Evolutionary conservation across 2,329 filamentous ascomycete species (phyloP).

Genomic region (Cryphonectria japonica): DNA sequence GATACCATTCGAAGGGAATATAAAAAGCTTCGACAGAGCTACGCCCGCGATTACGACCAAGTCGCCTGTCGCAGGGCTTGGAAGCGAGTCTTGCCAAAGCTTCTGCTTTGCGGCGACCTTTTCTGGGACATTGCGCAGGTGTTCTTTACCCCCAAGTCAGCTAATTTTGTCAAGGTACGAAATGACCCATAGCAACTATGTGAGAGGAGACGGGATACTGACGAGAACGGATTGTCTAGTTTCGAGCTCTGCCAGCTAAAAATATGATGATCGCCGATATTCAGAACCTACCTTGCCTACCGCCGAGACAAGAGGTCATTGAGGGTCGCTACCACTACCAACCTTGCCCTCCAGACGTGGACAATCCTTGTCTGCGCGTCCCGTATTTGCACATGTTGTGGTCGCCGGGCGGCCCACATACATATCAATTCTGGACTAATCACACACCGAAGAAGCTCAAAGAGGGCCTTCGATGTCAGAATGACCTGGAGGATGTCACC

Average conservation of each 20-base stretch:
- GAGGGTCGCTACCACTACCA: background rate
- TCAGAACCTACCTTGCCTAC: background rate
- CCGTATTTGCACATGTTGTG: background rate
- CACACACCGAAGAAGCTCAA: background rate
- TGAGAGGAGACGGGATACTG: background rate
- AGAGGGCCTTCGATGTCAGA: background rate
- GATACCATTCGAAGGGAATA: background rate
- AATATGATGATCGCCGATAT: background rate
- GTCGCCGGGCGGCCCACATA: background rate
- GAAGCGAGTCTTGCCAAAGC: background rate
- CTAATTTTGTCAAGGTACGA: background rate
- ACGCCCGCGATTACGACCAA: background rate
- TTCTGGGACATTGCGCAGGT: background rate
- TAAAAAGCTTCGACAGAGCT: background rate
- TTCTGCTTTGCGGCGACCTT: background rate
- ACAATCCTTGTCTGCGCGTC: background rate
- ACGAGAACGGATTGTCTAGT: background rate
- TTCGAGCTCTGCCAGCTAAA: background rate
- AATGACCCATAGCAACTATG: too few species aligned
- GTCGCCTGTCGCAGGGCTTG: background rate
- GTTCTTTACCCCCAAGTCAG: background rate
- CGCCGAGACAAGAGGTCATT: background rate
- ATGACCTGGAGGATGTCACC: background rate
- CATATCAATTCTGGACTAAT: background rate
- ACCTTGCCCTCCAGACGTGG: background rate